Percentiles rank a stretch among this genome's conserved stretches.
These are phyloP conservation scores for Picea glauca DNA, from an alignment of 75 land plant species.

Conservation along the genomic window DNA sequence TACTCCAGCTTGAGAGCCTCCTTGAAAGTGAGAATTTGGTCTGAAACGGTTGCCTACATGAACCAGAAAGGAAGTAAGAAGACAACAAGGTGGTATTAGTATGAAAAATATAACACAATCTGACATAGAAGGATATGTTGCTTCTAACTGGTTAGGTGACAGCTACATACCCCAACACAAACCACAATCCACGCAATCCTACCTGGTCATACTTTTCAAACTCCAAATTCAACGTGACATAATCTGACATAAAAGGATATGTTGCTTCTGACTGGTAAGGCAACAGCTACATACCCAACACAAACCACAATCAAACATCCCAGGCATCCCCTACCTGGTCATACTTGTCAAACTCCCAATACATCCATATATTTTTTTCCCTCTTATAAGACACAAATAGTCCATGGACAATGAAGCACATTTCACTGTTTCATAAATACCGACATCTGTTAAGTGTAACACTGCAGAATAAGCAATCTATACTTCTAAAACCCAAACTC, in stretches of 20 bases:
- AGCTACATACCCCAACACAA: background rate
- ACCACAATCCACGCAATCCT: background rate
- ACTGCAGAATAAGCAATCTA: background rate
- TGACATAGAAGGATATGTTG: background rate
- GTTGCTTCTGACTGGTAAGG: background rate
- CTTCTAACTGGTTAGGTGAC: background rate
- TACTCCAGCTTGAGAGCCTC: constrained; percentile 6
- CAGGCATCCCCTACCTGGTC: background rate
- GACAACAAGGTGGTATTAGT: background rate
- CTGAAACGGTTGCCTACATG: constrained; percentile 12
- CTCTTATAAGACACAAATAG: background rate
- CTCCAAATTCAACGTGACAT: background rate
- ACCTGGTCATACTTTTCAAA: constrained; percentile 3
- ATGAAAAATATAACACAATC: background rate
- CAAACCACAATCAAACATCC: background rate
- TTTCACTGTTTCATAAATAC: background rate
- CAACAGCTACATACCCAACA: background rate
- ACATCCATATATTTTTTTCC: background rate
- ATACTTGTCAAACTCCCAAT: background rate
- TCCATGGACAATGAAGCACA: background rate
- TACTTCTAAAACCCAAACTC: background rate
- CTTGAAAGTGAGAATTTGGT: constrained; percentile 4
- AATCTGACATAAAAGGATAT: background rate
- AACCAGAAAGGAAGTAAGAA: background rate
- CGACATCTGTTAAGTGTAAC: background rate